Evolutionary conservation across 2,329 filamentous ascomycete species (phyloP), one percentile per base, ranked within the genome.

Genomic region (Cordyceps tenuipes): DNA sequence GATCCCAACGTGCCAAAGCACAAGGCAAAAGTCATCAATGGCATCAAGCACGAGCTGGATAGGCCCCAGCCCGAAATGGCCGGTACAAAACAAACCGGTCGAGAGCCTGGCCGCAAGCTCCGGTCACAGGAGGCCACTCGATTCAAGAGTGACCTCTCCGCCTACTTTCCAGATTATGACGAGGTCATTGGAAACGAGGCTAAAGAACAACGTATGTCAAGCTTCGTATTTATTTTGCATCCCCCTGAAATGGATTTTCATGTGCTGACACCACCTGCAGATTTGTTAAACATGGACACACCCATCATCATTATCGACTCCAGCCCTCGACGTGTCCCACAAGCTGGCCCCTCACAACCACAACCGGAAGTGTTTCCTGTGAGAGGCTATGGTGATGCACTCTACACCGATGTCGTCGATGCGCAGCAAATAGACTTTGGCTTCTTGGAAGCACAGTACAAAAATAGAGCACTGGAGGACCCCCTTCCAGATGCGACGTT

Each of bases 81-180:
- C 46, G 77, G 79, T 65, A 73, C 73, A 41, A 75, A 76, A 66
- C 77, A 85, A 62, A 86, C 89, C 65, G 87, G 92, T 64, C 81
- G 76, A 66, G 77, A 85, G 62, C 86, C 89, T 66, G 88, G 92
- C 64, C 81, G 82, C 68, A 93, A 91, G 70, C 77, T 97, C 71
- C 84, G 93, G 63, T 96, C 91, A 57, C 89, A 95, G 68, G 91
- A 96, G 68, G 89, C 88, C 12, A 87, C 87, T 56, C 82, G 90
- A 66, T 87, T 91, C 75, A 96, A 95, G 79, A 97, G 91, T 74
- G 92, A 97, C 70, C 80, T 97, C 63, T 87, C 91, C 43, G 83
- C 85, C 52, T 97, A 96, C 75, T 97, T 97, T 69, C 86, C 89
- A 57, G 92, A 95, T 69, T 97, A 96, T 73, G 92, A 97, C 73